Evolutionary conservation across 2,329 filamentous ascomycete genomes (phyloP).

Genomic region (Colletotrichum siamense): DNA sequence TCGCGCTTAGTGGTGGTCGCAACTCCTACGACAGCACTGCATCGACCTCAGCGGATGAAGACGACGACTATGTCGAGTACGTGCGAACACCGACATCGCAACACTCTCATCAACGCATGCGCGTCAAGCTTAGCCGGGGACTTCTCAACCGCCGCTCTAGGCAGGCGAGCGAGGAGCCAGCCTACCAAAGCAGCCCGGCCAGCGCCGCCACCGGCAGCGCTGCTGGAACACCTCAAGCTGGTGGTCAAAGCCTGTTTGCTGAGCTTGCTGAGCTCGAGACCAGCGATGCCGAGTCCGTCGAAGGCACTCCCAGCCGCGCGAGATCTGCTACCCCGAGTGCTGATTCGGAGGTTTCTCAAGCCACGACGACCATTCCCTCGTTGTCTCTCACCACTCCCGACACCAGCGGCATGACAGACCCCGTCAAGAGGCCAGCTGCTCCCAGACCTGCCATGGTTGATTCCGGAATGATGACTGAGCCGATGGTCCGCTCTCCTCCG

Average conservation of each 20-base stretch:
- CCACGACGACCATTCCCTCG: slow-evolving; percentile 53
- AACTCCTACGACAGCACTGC: slow-evolving; percentile 85
- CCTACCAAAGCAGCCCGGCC: slow-evolving; percentile 63
- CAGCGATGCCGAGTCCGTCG: slow-evolving; percentile 74
- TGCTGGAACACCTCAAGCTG: slow-evolving; percentile 53
- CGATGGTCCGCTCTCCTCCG: slow-evolving; percentile 25
- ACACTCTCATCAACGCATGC: slow-evolving; percentile 71
- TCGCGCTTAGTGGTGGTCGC: slow-evolving; percentile 55
- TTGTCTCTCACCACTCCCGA: slow-evolving; percentile 65
- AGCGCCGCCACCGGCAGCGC: slow-evolving; percentile 58
- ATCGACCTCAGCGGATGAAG: slow-evolving; percentile 80
- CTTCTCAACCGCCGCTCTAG: slow-evolving; percentile 64
- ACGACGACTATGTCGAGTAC: slow-evolving; percentile 55
- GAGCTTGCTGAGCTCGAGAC: slow-evolving; percentile 84
- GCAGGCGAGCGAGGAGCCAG: slow-evolving; percentile 64
- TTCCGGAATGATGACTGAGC: slow-evolving; percentile 50
- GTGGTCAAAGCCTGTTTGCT: slow-evolving; percentile 83
- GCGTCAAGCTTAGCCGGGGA: slow-evolving; percentile 72
- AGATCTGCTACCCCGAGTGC: slow-evolving; percentile 56
- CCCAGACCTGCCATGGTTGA: slow-evolving; percentile 43
- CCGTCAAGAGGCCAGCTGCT: slow-evolving; percentile 39
- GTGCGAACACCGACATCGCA: slow-evolving; percentile 67
- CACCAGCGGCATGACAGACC: slow-evolving; percentile 66
- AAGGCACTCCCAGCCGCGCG: slow-evolving; percentile 60
- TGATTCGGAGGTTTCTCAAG: slow-evolving; percentile 41